These are phyloP conservation scores for Arthroderma sp. DNA, from an alignment of 2,329 filamentous ascomycete species.

Conservation along the genomic window DNA sequence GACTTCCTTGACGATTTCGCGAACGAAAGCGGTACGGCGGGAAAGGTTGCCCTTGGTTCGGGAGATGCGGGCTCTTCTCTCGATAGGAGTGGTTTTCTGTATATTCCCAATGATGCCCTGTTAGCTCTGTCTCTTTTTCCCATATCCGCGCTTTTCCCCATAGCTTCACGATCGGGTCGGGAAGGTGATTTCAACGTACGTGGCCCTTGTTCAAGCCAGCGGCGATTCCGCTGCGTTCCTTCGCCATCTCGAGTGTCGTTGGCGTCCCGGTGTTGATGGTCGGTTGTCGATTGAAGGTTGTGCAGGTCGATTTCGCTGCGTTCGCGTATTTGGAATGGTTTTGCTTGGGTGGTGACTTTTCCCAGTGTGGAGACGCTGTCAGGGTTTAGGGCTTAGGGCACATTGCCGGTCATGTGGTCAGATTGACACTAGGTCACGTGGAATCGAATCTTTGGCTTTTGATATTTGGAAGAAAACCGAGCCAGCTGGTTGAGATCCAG, in stretches of 20 bases:
- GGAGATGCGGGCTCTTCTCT: conserved; percentile 65
- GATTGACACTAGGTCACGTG: too few species aligned
- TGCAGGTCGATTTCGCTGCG: conserved; percentile 4
- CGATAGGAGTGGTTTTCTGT: conserved; percentile 67
- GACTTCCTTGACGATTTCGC: conserved; percentile 97
- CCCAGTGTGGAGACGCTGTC: conserved; percentile 20
- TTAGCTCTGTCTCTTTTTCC: not conserved
- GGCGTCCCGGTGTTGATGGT: conserved; percentile 8
- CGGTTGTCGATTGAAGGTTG: conserved; percentile 8
- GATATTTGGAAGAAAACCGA: too few species aligned
- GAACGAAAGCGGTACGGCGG: conserved; percentile 93
- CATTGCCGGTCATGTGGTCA: not conserved
- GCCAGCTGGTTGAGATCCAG: too few species aligned
- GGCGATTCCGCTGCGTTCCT: conserved; percentile 42
- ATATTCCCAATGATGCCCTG: conserved; percentile 11
- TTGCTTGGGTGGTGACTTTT: conserved; percentile 3
- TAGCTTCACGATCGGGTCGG: not conserved
- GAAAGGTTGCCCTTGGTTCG: conserved; percentile 89
- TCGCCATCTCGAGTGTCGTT: conserved; percentile 33
- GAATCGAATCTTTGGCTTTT: too few species aligned
- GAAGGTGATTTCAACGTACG: conserved; percentile 37
- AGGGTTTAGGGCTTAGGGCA: conserved; percentile 29
- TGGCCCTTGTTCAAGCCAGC: conserved; percentile 53
- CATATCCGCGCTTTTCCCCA: not conserved
- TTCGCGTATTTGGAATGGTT: not conserved